Evolutionary conservation across 176 grass and related monocot species (phyloP).

Genomic region (Aegilops longissima): DNA sequence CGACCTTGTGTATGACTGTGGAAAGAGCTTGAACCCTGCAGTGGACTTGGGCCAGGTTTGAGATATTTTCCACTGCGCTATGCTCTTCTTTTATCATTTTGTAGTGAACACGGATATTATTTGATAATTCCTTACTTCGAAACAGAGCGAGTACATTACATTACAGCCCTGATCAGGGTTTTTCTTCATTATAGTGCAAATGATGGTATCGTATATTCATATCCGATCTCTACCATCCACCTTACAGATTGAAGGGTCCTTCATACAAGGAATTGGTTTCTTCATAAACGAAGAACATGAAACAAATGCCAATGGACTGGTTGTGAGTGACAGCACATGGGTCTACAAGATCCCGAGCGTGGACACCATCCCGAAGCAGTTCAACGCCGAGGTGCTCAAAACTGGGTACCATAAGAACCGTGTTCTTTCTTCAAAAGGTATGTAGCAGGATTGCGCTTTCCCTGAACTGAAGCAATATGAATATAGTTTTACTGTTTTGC

Average conservation of each 20-base stretch:
- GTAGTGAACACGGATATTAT: neutral
- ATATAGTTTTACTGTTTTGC: neutral
- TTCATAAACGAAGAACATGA: conserved; percentile 55
- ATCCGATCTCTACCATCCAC: neutral
- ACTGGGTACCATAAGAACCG: conserved; percentile 52
- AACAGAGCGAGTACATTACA: no score
- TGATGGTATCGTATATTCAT: neutral
- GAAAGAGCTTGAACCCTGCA: conserved; percentile 70
- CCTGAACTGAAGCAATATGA: neutral
- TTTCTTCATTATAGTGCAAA: neutral
- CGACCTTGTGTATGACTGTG: conserved; percentile 62
- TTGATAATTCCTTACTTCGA: no score
- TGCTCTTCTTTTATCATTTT: neutral
- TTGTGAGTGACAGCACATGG: conserved; percentile 54
- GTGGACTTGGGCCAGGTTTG: conserved; percentile 71
- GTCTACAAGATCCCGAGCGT: conserved; percentile 72
- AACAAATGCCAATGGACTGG: conserved; percentile 44
- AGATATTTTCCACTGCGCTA: neutral
- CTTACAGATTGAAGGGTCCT: conserved; percentile 51
- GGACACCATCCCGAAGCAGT: conserved; percentile 55
- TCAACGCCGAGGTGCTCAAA: conserved; percentile 57
- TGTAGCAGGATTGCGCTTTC: no score
- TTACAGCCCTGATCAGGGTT: neutral
- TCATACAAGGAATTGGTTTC: conserved; percentile 63
- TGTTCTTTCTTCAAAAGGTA: conserved; percentile 77